Percentiles rank a stretch among this genome's conserved stretches.
These are phyloP conservation scores for Coemansia sp. DNA, from an alignment of 192 early-diverging fungal species.

Conservation along the genomic window DNA sequence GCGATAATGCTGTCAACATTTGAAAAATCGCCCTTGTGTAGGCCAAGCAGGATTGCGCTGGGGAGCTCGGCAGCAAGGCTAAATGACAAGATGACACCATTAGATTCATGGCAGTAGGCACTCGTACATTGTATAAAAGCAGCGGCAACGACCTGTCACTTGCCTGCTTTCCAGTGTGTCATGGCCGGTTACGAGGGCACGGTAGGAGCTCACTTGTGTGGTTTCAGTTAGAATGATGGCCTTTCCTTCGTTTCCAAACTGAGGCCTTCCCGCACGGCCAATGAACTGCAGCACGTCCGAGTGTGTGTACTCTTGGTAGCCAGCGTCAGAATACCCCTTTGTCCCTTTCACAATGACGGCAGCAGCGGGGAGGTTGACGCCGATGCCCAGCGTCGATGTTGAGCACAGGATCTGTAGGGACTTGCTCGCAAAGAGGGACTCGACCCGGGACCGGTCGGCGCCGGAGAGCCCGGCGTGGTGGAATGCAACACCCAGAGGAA, in stretches of 20 bases:
- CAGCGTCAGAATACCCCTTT: conserved; percentile 34
- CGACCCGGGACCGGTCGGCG: conserved; percentile 40
- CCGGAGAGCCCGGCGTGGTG: conserved; percentile 62
- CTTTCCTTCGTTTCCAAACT: conserved; percentile 63
- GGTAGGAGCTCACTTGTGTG: conserved; percentile 39
- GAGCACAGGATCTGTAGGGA: conserved; percentile 57
- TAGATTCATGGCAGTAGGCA: background rate
- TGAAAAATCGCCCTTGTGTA: conserved; percentile 24
- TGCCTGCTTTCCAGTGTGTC: conserved; percentile 63
- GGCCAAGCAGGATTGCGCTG: conserved; percentile 40
- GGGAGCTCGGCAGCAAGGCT: conserved; percentile 55
- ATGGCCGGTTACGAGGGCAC: conserved; percentile 52
- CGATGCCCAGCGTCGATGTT: conserved; percentile 70
- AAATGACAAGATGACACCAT: conserved; percentile 3
- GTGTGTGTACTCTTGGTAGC: conserved; percentile 52
- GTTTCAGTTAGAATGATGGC: conserved; percentile 60
- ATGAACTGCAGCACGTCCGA: conserved; percentile 71
- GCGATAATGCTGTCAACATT: conserved; percentile 10
- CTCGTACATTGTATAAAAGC: background rate
- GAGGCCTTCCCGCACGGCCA: conserved; percentile 66
- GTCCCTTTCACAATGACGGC: conserved; percentile 70
- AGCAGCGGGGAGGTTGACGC: conserved; percentile 71
- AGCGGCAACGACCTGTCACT: background rate
- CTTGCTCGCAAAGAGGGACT: conserved; percentile 51
- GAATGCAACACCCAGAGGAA: conserved; percentile 57